These are phyloP conservation scores for Nicotiana paniculata DNA, from an alignment of 257 asterid species.

Conservation along the genomic window DNA sequence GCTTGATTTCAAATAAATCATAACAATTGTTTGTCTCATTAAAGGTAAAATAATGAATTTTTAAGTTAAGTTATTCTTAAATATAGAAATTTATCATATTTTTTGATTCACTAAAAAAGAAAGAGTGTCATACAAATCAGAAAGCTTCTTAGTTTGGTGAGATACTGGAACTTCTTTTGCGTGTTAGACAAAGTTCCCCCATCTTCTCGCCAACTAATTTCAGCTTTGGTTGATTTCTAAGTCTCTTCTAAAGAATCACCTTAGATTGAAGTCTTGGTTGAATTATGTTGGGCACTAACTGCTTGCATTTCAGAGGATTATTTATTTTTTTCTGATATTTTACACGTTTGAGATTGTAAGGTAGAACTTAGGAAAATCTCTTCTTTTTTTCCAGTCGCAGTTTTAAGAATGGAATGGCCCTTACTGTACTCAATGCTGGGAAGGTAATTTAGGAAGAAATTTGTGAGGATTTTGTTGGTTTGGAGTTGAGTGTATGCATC, in stretches of 20 bases:
- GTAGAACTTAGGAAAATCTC: not conserved
- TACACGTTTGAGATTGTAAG: not conserved
- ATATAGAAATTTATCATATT: too few species aligned
- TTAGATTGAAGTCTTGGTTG: not conserved
- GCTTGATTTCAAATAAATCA: not conserved
- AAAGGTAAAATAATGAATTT: not conserved
- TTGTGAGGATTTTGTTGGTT: not conserved
- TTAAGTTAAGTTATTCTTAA: too few species aligned
- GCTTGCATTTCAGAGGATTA: not conserved
- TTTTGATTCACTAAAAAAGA: not conserved
- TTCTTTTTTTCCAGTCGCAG: not conserved
- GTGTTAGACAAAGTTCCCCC: conserved; percentile 1
- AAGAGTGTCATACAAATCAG: not conserved
- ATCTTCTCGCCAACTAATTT: conserved; percentile 11
- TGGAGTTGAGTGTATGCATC: not conserved
- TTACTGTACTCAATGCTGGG: not conserved
- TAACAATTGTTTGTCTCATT: not conserved
- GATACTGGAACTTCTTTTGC: conserved; percentile 10
- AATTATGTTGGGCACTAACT: not conserved
- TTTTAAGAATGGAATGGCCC: not conserved
- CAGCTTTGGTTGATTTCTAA: not conserved
- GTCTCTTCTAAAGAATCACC: not conserved
- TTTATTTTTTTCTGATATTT: too few species aligned
- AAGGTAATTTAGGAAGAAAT: not conserved
- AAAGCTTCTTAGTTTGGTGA: conserved; percentile 21